Evolutionary conservation across 228 moss, liverwort and hornwort species (phyloP).

Genomic region (Sphagnum magellanicum): DNA sequence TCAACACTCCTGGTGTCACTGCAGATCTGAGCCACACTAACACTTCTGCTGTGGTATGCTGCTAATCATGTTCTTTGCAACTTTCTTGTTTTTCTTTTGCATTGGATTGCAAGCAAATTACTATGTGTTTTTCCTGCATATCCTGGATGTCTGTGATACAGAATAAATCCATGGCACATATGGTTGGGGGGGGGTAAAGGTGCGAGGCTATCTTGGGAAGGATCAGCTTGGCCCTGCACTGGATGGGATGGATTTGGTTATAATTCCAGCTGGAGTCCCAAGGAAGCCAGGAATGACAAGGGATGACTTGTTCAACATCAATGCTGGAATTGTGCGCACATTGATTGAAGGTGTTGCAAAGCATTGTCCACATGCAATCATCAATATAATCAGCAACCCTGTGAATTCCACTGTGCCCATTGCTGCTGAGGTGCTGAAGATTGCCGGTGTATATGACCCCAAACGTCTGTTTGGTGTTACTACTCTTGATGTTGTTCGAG

Average conservation of each 20-base stretch:
- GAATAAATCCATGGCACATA: too few species aligned
- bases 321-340: constrained; percentile 92
- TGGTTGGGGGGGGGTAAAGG: constrained; percentile 21
- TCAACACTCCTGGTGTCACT: constrained; percentile 96
- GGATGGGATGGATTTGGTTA: constrained; percentile 81
- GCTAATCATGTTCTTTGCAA: neutral
- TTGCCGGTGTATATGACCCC: constrained; percentile 86
- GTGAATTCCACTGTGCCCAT: constrained; percentile 99
- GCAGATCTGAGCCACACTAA: constrained; percentile 97
- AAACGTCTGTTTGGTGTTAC: constrained; percentile 88
- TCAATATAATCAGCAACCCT: constrained; percentile 96
- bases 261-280: constrained; percentile 96
- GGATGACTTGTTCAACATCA: constrained; percentile 97
- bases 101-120: neutral
- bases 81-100: neutral
- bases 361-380: constrained; percentile 75
- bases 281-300: constrained; percentile 99
- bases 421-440: constrained; percentile 95
- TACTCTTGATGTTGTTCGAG: constrained; percentile 93
- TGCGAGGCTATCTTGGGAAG: constrained; percentile 88
- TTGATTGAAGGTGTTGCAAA: constrained; percentile 86
- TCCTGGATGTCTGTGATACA: too few species aligned
- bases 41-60: constrained; percentile 79
- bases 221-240: constrained; percentile 72
- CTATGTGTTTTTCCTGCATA: neutral